Evolutionary conservation across 2,329 filamentous ascomycete genomes (phyloP), one percentile per base, ranked within the genome.

Genomic region (Pseudogymnoascus sp.): DNA sequence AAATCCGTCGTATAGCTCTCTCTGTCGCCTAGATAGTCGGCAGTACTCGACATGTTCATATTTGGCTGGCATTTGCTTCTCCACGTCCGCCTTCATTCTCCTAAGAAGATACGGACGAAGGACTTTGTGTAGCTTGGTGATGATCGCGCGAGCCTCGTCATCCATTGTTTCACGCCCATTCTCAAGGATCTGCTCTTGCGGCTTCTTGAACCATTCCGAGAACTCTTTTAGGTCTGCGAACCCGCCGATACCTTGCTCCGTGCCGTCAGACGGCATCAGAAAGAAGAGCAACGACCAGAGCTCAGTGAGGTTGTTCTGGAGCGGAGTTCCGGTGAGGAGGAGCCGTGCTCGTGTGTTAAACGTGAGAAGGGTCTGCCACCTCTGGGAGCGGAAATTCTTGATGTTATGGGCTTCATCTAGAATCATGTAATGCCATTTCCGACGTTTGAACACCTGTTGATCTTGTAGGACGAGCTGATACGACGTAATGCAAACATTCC

Each of bases 381-480:
- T 83, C 74, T 97, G 93, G 1, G 93, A 97, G 72, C 96, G 93
- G 81, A 97, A 99, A 76, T 99, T 99, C 73, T 99, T 97, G 81
- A 99, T 99, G 77, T 99, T 97, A 79, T 99, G 95, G 0, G 96
- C 95, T 77, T 99, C 95, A 70, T 99, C 95, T 1, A 99, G 84
- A 67, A 99, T 93, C 84, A 99, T 91, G 75, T 97, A 99, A 73
- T 97, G 93, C 96, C 96, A 99, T 62, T 86, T 85, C 36, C 93
- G 86, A 66, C 93, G 86, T 73, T 96, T 95, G 78, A 99, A 96
- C 0, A 96, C 91, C 69, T 93, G 89, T 67, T 95, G 89, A 72
- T 99, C 96, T 73, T 96, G 91, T 14, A 97, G 82, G 5, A 97
- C 93, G 59, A 99, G 86, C 71, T 99, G 93, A 74, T 99, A 99